phyloP scores from a whole-genome alignment of 352 stramenopile species.

The Peronospora destructor region DNA sequence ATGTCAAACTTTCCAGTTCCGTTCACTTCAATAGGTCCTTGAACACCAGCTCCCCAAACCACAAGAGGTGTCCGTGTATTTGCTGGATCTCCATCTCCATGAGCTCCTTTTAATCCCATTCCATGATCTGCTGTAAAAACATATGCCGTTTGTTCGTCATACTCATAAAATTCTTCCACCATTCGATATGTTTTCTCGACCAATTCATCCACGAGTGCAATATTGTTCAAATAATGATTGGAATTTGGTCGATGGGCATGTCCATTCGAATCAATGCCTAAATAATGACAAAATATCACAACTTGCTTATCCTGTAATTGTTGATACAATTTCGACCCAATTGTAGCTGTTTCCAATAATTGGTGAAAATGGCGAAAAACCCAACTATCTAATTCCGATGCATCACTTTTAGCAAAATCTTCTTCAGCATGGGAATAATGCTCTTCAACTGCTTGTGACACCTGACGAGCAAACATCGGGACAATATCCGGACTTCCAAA shows the following conservation, averaged over 20 bases:
- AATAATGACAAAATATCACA: slow-evolving; percentile 76
- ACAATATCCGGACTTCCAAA: slow-evolving; percentile 83
- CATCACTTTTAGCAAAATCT: slow-evolving; percentile 70
- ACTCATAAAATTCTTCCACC: slow-evolving; percentile 61
- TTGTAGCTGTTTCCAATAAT: slow-evolving; percentile 28
- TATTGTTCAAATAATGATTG: slow-evolving; percentile 77
- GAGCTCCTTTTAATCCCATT: slow-evolving; percentile 78
- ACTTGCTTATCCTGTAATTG: slow-evolving; percentile 39
- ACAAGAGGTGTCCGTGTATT: slow-evolving; percentile 80
- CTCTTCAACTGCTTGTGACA: slow-evolving; percentile 52
- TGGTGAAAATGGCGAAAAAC: slow-evolving; percentile 48
- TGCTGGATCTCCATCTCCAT: slow-evolving; percentile 71
- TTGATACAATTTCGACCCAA: slow-evolving; percentile 9
- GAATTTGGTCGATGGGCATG: slow-evolving; percentile 76
- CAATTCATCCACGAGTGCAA: slow-evolving; percentile 71
- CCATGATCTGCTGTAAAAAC: slow-evolving; percentile 83
- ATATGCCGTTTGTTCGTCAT: slow-evolving; percentile 65
- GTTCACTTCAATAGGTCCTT: slow-evolving; percentile 17
- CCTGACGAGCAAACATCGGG: slow-evolving; percentile 78
- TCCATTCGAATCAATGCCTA: slow-evolving; percentile 84
- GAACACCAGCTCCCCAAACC: slow-evolving; percentile 67
- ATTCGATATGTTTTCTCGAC: slow-evolving; percentile 52
- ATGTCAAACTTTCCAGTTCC: slow-evolving; percentile 33
- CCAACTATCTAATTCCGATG: slow-evolving; percentile 72
- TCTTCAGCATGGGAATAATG: slow-evolving; percentile 77